These are phyloP conservation scores for Paulownia fortunei DNA, from an alignment of 257 asterid species.

Conservation along the genomic window DNA sequence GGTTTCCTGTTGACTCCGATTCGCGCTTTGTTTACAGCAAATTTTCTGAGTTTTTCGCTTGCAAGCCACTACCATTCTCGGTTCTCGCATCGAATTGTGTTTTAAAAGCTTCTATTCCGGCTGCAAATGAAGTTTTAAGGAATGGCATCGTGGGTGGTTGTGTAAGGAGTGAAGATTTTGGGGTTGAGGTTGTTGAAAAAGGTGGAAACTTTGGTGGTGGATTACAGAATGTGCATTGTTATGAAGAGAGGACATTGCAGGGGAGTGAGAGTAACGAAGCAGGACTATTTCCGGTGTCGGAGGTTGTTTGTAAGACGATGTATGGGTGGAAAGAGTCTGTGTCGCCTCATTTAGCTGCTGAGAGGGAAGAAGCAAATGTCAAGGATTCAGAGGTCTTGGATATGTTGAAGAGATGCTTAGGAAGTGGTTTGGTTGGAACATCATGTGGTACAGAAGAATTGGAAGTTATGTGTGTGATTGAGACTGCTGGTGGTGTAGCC, in stretches of 20 bases:
- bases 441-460: constrained; percentile 32
- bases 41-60: constrained; percentile 57
- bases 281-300: constrained; percentile 45
- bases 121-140: constrained; percentile 47
- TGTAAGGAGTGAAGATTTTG: constrained; percentile 19
- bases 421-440: constrained; percentile 31
- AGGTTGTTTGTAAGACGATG: constrained; percentile 80
- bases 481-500: constrained; percentile 99
- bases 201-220: constrained; percentile 38
- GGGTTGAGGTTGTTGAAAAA: constrained; percentile 27
- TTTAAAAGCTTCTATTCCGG: constrained; percentile 61
- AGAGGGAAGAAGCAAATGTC: constrained; percentile 70
- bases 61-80: constrained; percentile 52
- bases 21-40: constrained; percentile 76
- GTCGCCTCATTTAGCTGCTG: constrained; percentile 93
- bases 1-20: constrained; percentile 88
- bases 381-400: constrained; percentile 69
- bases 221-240: constrained; percentile 57
- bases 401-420: constrained; percentile 67
- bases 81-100: constrained; percentile 75
- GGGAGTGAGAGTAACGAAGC: constrained; percentile 57
- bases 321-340: constrained; percentile 85
- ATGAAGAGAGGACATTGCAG: constrained; percentile 67
- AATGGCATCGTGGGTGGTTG: constrained; percentile 24
- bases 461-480: constrained; percentile 72